These are phyloP conservation scores for Entomortierella chlamydospora DNA, from an alignment of 192 early-diverging fungal species.

Conservation along the genomic window DNA sequence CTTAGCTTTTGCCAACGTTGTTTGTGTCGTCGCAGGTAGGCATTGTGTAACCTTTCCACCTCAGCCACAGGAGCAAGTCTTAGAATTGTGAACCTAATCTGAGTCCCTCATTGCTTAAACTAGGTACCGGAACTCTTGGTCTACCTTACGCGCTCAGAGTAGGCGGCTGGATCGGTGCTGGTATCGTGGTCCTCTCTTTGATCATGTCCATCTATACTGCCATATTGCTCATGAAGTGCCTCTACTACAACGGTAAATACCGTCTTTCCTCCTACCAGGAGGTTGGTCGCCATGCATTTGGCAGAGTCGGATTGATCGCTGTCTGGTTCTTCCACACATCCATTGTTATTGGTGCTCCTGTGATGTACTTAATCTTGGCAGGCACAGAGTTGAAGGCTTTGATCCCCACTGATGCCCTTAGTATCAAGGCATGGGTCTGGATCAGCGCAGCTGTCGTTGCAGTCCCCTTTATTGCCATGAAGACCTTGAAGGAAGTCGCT, in stretches of 20 bases:
- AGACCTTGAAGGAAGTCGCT: slow-evolving; percentile 84
- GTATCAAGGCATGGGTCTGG: slow-evolving; percentile 70
- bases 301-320: slow-evolving; percentile 69
- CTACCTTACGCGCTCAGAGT: slow-evolving; percentile 82
- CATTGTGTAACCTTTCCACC: background rate
- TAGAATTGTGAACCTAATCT: background rate
- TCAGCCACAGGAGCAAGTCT: background rate
- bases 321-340: slow-evolving; percentile 73
- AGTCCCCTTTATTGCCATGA: slow-evolving; percentile 80
- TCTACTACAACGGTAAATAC: slow-evolving; percentile 74
- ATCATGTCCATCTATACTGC: slow-evolving; percentile 79
- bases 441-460: slow-evolving; percentile 69
- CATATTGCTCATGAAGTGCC: slow-evolving; percentile 75
- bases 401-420: slow-evolving; percentile 50
- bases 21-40: slow-evolving; percentile 84
- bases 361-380: slow-evolving; percentile 80
- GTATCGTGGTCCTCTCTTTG: slow-evolving; percentile 77
- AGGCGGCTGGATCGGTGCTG: slow-evolving; percentile 81
- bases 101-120: too few relatives aligned
- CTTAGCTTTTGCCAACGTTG: slow-evolving; percentile 68
- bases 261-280: slow-evolving; percentile 73
- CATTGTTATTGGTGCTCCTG: slow-evolving; percentile 75
- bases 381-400: slow-evolving; percentile 77
- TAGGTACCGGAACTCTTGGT: slow-evolving; percentile 84
- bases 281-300: slow-evolving; percentile 80